Base-by-base conservation (phyloP, 257 asterid genomes). In the Asclepias syriaca region DNA sequence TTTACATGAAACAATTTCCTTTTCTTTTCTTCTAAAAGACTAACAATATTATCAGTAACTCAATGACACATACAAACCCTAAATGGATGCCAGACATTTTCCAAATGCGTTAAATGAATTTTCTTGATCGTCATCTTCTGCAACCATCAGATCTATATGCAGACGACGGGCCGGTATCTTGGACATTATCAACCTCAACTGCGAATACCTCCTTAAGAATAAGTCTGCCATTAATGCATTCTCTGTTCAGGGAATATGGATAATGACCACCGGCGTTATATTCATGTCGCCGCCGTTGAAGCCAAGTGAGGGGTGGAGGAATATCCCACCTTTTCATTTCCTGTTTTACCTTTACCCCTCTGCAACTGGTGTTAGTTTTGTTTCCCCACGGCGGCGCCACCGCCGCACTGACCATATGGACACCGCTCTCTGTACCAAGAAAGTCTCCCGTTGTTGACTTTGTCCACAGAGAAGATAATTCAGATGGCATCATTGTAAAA, bases 401-500 rank as follows among this genome's bases (percentile, higher is more conserved):
- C 1, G 16, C 73, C 6, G 21, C 55, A 15, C 60, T 65, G 6
- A 15, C 5, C 78, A 66, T 56, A 63, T 64, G 68, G 27, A 74
- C 78, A 12, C 73, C 78, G 39, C 78, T 67, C 12, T 74, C 78
- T 43, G 73, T 19, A 27, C 78, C 78, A n/a, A 74, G 58, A 2
- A 74, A 54, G 70, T 74, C 78, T 0, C 73, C 73, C 5, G 65
- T 66, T 29, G 73, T 66, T 1, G 73, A 74, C 18, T 37, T 27
- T 43, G 70, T 65, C 78, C 78, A 74, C 46, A 58, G 53, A 5
- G 68, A 53, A 8, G 78, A 66, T 14, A 32, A 40, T 60, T 60
- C 66, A 40, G 68, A 64, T 11, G 67, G 60, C 16, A 51, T 37
- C 22, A 6, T 13, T 45, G 34, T 27, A 24, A 67, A 45, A 24